Conservation (phyloP, 2,329 filamentous ascomycete genomes). For the Colletotrichum tofieldiae region DNA sequence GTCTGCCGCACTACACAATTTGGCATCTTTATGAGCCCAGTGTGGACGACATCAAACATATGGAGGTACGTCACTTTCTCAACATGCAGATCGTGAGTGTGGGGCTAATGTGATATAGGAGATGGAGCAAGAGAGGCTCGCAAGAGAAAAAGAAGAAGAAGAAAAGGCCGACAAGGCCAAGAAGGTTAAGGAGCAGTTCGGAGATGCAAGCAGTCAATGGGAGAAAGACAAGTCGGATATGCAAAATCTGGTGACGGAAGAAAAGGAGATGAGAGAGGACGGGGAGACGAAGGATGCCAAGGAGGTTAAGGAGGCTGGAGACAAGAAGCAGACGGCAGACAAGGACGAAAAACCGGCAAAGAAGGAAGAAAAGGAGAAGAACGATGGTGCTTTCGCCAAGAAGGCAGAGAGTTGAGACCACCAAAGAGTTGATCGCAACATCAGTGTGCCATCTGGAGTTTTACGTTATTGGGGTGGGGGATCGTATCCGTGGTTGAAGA, state of each 20-base stretch:
- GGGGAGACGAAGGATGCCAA: constrained; percentile 39
- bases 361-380: constrained; percentile 10
- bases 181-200: constrained; percentile 86
- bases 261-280: constrained; percentile 25
- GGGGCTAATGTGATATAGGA: constrained; percentile 67
- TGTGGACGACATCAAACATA: constrained; percentile 95
- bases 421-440: not conserved
- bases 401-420: constrained; percentile 19
- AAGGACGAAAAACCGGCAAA: constrained; percentile 42
- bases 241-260: constrained; percentile 70
- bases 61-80: constrained; percentile 75
- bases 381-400: constrained; percentile 16
- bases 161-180: constrained; percentile 80
- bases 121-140: constrained; percentile 90
- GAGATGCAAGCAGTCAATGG: constrained; percentile 85
- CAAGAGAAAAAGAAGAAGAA: constrained; percentile 84
- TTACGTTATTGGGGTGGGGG: not conserved
- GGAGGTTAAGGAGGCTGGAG: constrained; percentile 23
- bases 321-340: constrained; percentile 40
- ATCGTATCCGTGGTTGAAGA: not conserved
- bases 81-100: not conserved
- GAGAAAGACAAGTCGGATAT: constrained; percentile 90
- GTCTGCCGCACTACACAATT: constrained; percentile 96
- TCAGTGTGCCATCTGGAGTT: not conserved
- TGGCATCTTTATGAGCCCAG: constrained; percentile 99